Evolutionary conservation across 805 yeast species (phyloP).

Genomic region (Kuraishia cidri): DNA sequence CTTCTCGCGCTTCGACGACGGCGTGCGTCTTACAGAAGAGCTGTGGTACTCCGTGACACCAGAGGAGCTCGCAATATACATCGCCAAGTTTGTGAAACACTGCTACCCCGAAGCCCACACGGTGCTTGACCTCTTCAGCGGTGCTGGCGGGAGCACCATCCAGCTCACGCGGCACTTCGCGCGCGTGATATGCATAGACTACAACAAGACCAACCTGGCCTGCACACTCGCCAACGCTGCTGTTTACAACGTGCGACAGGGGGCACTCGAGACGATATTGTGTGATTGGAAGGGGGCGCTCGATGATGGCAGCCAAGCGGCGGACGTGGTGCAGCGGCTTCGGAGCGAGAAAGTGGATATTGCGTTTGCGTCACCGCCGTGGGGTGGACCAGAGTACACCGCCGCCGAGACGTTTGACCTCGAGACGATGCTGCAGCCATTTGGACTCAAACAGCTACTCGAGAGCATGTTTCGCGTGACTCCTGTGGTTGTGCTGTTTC

Average conservation of each 20-base stretch:
- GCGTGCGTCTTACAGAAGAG: slow-evolving; percentile 60
- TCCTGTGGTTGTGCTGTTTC: slow-evolving; percentile 44
- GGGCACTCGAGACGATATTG: slow-evolving; percentile 34
- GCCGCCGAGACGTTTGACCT: slow-evolving; percentile 36
- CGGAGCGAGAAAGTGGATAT: slow-evolving; percentile 29
- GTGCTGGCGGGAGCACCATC: slow-evolving; percentile 83
- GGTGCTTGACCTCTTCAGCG: slow-evolving; percentile 68
- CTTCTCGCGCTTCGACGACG: slow-evolving; percentile 58
- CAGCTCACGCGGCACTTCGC: slow-evolving; percentile 56
- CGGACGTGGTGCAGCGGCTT: slow-evolving; percentile 5
- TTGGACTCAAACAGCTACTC: slow-evolving; percentile 35
- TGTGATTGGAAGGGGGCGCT: slow-evolving; percentile 49
- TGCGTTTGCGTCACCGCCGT: slow-evolving; percentile 75
- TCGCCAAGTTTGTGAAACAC: slow-evolving; percentile 42
- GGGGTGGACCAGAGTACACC: slow-evolving; percentile 74
- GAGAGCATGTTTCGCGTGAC: slow-evolving; percentile 29
- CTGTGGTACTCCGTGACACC: slow-evolving; percentile 90
- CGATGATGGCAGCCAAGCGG: slow-evolving; percentile 3
- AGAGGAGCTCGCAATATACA: slow-evolving; percentile 56
- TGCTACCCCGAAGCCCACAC: slow-evolving; percentile 39
- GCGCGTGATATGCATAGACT: slow-evolving; percentile 54
- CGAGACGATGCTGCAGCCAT: slow-evolving; percentile 32
- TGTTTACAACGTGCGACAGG: slow-evolving; percentile 49
- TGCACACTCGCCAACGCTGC: slow-evolving; percentile 61
- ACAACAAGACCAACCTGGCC: slow-evolving; percentile 45